These are phyloP conservation scores for Pichiaceae sp. DNA, from an alignment of 1,139 yeast genomes.

Conservation along the genomic window DNA sequence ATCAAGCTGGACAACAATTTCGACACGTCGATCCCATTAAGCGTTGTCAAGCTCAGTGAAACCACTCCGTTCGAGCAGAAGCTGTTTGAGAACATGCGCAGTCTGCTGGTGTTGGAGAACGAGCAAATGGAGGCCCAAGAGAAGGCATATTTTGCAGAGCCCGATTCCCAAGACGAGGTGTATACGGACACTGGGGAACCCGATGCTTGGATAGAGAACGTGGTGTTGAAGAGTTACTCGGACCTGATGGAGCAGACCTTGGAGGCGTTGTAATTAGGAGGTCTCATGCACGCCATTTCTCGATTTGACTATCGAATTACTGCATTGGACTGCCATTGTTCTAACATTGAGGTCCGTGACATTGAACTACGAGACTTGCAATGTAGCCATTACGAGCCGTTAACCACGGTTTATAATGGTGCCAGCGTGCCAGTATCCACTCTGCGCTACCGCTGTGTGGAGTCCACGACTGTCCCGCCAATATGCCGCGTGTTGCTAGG, in stretches of 20 bases:
- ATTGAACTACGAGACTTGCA: too few relatives aligned
- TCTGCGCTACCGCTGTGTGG: too few relatives aligned
- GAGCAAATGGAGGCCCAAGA: background rate
- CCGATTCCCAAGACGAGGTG: background rate
- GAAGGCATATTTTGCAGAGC: background rate
- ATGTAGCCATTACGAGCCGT: too few relatives aligned
- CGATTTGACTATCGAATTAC: too few relatives aligned
- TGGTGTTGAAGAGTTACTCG: slow-evolving; percentile 1
- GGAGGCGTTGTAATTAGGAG: background rate
- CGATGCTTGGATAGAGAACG: slow-evolving; percentile 2
- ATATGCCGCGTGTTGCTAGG: too few relatives aligned
- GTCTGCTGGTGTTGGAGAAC: slow-evolving; percentile 1
- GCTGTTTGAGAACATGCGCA: slow-evolving; percentile 1
- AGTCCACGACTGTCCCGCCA: too few relatives aligned
- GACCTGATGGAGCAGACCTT: slow-evolving; percentile 1
- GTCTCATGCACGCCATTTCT: too few relatives aligned
- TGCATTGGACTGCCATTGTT: too few relatives aligned
- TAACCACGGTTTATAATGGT: too few relatives aligned
- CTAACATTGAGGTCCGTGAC: too few relatives aligned
- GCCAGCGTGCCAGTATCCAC: too few relatives aligned
- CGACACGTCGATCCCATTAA: background rate
- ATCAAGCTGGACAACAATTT: slow-evolving; percentile 5
- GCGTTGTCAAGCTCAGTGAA: background rate
- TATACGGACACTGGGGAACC: background rate
- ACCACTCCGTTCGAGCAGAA: slow-evolving; percentile 1